A percentile compares a stretch with the other conserved stretches of the same genome.
phyloP scores from a whole-genome alignment of 139 green algal species.

The Deuterostichococcus epilithicus region DNA sequence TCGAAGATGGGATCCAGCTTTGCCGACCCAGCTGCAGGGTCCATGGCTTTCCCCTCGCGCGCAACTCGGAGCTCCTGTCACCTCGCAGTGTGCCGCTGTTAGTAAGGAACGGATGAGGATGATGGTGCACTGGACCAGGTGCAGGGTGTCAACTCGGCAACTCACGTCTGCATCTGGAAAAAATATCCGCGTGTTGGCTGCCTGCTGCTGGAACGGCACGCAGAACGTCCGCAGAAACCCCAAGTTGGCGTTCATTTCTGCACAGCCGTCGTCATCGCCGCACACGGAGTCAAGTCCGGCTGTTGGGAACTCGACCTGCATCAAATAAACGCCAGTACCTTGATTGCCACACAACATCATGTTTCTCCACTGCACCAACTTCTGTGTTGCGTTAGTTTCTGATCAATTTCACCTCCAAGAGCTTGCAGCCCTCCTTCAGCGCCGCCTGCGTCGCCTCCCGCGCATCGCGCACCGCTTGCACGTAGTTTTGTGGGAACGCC shows the following conservation, averaged over 20 bases:
- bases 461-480: constrained; percentile 44
- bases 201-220: constrained; percentile 37
- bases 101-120: background rate
- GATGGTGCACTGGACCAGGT: background rate
- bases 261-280: constrained; percentile 63
- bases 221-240: constrained; percentile 55
- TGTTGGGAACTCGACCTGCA: constrained; percentile 58
- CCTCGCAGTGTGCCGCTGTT: background rate
- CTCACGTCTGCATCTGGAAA: constrained; percentile 61
- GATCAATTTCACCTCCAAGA: constrained; percentile 68
- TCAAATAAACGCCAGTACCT: no score
- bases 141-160: background rate
- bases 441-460: constrained; percentile 45
- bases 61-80: constrained; percentile 43
- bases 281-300: constrained; percentile 32
- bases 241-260: constrained; percentile 59
- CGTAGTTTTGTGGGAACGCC: constrained; percentile 41
- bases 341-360: no score
- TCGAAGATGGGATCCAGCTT: constrained; percentile 49
- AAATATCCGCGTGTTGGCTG: constrained; percentile 55
- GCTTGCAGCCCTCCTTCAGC: constrained; percentile 35
- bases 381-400: no score
- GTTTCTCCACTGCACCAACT: no score
- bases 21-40: constrained; percentile 39
- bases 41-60: constrained; percentile 38